Base-by-base conservation (phyloP, 805 yeast species). In the Isabelozyma heimii region DNA sequence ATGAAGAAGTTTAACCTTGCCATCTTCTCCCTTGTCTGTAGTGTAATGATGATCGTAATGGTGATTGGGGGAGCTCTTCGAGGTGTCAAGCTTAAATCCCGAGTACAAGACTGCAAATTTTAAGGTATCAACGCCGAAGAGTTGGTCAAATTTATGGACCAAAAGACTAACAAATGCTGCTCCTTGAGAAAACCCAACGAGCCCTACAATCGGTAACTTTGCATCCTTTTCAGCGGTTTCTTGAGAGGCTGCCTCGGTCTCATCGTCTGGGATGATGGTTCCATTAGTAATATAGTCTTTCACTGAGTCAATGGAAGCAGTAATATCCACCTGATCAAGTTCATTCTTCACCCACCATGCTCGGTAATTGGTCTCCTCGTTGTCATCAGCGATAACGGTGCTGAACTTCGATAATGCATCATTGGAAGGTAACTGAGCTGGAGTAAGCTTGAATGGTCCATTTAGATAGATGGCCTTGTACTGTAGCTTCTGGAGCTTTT, bases 121-220 rank as follows among this genome's bases (percentile, higher is more conserved):
- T 58, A 92, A 53, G 30, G 65, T 62, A 14, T 59, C 54, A 1
- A 59, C 46, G 4, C 82, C 81, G 37, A 83, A 80, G 39, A 85
- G 57, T 20, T 77, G 75, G 17, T 79, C 73, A 53, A 86, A 83
- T 38, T 77, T 75, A 55, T 83, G 81, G 41, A 88, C 74, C 28
- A 91, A 63, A 24, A 89, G 74, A 1, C 92, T 88, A 1, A 89
- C 85, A 35, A 92, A 70, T 1, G 94, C 96, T 6, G 97, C 96
- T 52, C 99, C 99, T 66, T 94, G 98, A 9, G 95, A 86, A 64
- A 92, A 92, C 1, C 97, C 98, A 41, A 94, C 69, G 16, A 92
- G 70, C 5, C 98, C 99, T 17, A 85, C 87, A 55, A 89, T 88
- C 1, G 97, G 97, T 15, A 65, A 52, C 1, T 46, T 30, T 30